Base-by-base conservation (phyloP, 2,329 filamentous ascomycete species). In the Fusarium devonianum region DNA sequence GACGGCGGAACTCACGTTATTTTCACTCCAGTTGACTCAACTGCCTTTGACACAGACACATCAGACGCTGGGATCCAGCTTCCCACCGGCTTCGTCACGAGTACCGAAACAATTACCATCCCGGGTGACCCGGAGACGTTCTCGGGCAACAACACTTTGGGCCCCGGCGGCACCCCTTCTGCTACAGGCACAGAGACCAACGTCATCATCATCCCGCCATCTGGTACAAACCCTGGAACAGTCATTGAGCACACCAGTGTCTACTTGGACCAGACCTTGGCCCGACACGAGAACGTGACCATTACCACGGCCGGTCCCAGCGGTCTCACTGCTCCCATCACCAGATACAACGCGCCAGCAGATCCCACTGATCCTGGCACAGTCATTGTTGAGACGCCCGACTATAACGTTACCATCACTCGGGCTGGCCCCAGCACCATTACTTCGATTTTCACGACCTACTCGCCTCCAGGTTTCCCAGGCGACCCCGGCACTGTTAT, bases 201-300 rank as follows among this genome's bases (percentile, higher is more conserved):
- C 7, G 51, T 55, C 4, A 58, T 58, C 6, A 51, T 58, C n/a
- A 59, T 58, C 1, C 55, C 55, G 1, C 55, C 55, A 5, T 59
- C 55, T n/a, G 55, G 55, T 5, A 56, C 55, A 5, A 55, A 59
- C 34, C 55, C 55, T 5, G 55, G 55, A 41, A 58, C 55, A 2
- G 33, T 58, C 12, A 16, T 58, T 7, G 44, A 51, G 5, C 55
- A 58, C 3, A 59, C 55, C 21, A 58, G 55, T 40, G 55, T 58
- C 17, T 58, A 58, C 13, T n/a, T 58, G 17, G 50, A 58, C 8
- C 55, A 59, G 22, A 32, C 37, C 0, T 25, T 58, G 55, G 36
- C 55, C 4, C 32, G 39, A 4, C 55, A 58, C 13, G 55, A 32
- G 9, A 58, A 58, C n/a, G 40, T 58, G 7, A 58, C 55, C 4